Evolutionary conservation across 371 early-diverging fungal genomes (phyloP), one percentile per base, ranked within the genome.

Genomic region (Apophysomyces variabilis): DNA sequence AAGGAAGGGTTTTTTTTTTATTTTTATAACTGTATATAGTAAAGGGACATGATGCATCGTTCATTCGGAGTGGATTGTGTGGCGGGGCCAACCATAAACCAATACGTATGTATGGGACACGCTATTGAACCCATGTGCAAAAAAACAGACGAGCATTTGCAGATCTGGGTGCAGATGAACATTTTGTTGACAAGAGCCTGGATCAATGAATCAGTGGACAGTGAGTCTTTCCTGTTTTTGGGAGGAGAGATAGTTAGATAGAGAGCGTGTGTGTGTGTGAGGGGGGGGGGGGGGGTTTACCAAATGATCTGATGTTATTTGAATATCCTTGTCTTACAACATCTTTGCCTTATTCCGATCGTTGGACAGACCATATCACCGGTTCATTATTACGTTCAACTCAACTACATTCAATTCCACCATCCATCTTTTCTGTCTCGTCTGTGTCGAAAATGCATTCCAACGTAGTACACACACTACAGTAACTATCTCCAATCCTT

Each of bases 221-320:
- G 32, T 26, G 32, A 26, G 32, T 3, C 32, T 26, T 26, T 26
- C 32, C 32, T 26, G 32, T 26, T 26, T 26, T 26, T 26, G 32
- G 32, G 32, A 26, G 32, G 32, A 26, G 32, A 26, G 3, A 26
- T 26, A 26, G 32, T 0, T 26, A 26, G 26, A 26, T 26, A 26
- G 32, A 26, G 1, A 3, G 32, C 0, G 32, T 26, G 32, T 1
- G 32, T 3, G 32, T 1, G 32, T 1, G 32, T 1, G 26, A 0
- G 26, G 2, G 26, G 26, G 26, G 26, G 26, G 26, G 26, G 26
- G 26, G 1, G 32, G 3, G 32, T 1, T 26, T 26, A 26, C 32
- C 32, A 18, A 50, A 50, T 50, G 54, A 50, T 50, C 54, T 50
- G 54, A 50, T 50, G 13, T 50, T 7, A 18, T 50, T 50, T 47